These are phyloP conservation scores for Candida neerlandica DNA, from an alignment of 1,139 yeast species.

Conservation along the genomic window DNA sequence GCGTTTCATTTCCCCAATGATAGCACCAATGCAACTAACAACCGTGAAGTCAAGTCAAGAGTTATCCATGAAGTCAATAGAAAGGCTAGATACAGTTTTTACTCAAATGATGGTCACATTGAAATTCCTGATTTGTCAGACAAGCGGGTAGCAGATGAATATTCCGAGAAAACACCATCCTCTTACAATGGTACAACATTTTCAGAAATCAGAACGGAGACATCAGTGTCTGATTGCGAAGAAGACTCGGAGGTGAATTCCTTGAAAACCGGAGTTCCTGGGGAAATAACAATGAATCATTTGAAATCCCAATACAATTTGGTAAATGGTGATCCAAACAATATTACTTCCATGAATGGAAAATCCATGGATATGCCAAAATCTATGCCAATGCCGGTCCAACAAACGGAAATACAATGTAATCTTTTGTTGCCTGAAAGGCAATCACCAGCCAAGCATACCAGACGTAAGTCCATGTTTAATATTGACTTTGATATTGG, in stretches of 20 bases:
- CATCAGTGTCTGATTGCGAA: constrained; percentile 20
- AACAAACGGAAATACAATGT: constrained; percentile 10
- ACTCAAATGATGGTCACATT: constrained; percentile 39
- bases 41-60: constrained; percentile 21
- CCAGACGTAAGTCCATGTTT: constrained; percentile 44
- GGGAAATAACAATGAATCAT: constrained; percentile 33
- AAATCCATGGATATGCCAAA: constrained; percentile 6
- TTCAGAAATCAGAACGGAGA: constrained; percentile 29
- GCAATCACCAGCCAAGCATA: constrained; percentile 36
- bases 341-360: constrained; percentile 13
- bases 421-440: constrained; percentile 2
- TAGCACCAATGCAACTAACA: constrained; percentile 36
- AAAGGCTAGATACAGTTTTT: constrained; percentile 27
- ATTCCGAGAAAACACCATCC: constrained; percentile 24
- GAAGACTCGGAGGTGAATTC: constrained; percentile 21
- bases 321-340: constrained; percentile 25
- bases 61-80: constrained; percentile 11
- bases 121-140: constrained; percentile 46
- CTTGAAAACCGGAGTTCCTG: constrained; percentile 38
- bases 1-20: constrained; percentile 45
- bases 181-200: constrained; percentile 33
- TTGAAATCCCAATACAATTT: constrained; percentile 28
- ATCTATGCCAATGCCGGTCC: constrained; percentile 3
- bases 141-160: constrained; percentile 22
- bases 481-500: constrained; percentile 33